Base-by-base conservation (phyloP, 2,329 filamentous ascomycete species). In the Verticillium zaregamsianum region DNA sequence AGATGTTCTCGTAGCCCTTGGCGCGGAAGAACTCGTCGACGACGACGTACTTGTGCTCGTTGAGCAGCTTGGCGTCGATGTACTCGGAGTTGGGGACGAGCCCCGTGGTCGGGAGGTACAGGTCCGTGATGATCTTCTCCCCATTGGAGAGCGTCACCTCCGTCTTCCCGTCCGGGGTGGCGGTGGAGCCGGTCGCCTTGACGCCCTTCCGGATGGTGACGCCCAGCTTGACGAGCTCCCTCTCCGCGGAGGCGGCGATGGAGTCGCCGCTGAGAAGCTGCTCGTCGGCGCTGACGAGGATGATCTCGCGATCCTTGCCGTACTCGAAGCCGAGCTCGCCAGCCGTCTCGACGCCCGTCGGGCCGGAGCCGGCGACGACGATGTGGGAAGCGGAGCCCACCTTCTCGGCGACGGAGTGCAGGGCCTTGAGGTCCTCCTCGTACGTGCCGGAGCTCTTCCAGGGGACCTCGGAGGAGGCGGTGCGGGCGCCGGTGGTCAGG, bases 51-150 rank as follows among this genome's bases (percentile, higher is more conserved):
- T 77, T 78, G 57, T 70, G 72, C 23, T 77, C 75, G 23, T 76
- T 78, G 6, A 86, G 74, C 62, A 81, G 72, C 52, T 70, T 68
- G 5, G 67, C 69, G 1, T 81, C 79, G 5, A 88, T 66, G 70
- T 79, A 87, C 49, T 80, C 79, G 5, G 82, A 80, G 71, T 87
- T 88, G 55, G 85, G 81, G 23, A 75, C 68, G 49, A 86, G 71
- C 35, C 86, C 86, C 67, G 81, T 79, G 4, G 84, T 84, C 6
- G 84, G 79, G 28, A 88, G 73, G 70, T 85, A 85, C n/a, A 84
- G 63, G 67, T 88, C 85, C 2, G 83, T 84, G 8, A 73, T 66
- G 63, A 86, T 67, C 58, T 71, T 80, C 64, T 80, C 76, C 64
- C 81, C 81, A 62, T 72, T 73, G 37, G 73, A 72, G 8, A 87